Percentiles rank a stretch among this genome's conserved stretches.
Conservation (phyloP, 768 basidiomycete species). For the Xerocomus brunneocitrinus region DNA sequence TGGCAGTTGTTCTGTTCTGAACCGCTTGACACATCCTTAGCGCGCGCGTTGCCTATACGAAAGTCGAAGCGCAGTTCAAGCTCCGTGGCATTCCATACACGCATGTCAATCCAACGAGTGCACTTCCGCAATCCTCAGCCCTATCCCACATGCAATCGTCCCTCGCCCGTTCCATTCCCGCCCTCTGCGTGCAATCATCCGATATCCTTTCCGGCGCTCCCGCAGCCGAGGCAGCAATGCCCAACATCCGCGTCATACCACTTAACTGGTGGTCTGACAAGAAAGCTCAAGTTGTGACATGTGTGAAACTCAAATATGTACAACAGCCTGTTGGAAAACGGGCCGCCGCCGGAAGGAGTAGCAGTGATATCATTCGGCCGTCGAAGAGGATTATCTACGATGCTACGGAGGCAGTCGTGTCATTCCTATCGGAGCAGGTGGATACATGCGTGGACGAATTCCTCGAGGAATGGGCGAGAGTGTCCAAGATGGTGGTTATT, state of each 20-base stretch:
- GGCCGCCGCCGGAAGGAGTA: slow-evolving; percentile 48
- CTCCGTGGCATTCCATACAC: slow-evolving; percentile 72
- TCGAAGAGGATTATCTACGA: slow-evolving; percentile 89
- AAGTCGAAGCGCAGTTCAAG: slow-evolving; percentile 85
- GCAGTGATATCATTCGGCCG: slow-evolving; percentile 63
- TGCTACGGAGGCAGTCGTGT: slow-evolving; percentile 81
- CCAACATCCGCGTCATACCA: slow-evolving; percentile 84
- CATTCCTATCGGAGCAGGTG: slow-evolving; percentile 82
- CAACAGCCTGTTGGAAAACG: slow-evolving; percentile 78
- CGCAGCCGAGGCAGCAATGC: slow-evolving; percentile 89
- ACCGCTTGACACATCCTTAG: slow-evolving; percentile 33
- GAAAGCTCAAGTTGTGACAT: slow-evolving; percentile 78
- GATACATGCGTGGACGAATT: slow-evolving; percentile 88
- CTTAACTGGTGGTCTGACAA: slow-evolving; percentile 89
- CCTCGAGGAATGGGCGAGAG: slow-evolving; percentile 86
- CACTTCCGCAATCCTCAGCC: slow-evolving; percentile 39
- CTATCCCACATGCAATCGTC: slow-evolving; percentile 63
- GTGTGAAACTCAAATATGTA: slow-evolving; percentile 86
- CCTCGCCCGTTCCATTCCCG: slow-evolving; percentile 73
- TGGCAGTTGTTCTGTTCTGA: neutral
- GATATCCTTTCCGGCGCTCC: slow-evolving; percentile 80
- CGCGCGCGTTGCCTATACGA: slow-evolving; percentile 86
- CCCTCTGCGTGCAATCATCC: slow-evolving; percentile 75
- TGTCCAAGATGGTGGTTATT: slow-evolving; percentile 92
- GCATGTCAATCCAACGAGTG: slow-evolving; percentile 59